Evolutionary conservation across 306 rosid genomes (phyloP), one percentile per base, ranked within the genome.

Genomic region (Luffa acutangula): DNA sequence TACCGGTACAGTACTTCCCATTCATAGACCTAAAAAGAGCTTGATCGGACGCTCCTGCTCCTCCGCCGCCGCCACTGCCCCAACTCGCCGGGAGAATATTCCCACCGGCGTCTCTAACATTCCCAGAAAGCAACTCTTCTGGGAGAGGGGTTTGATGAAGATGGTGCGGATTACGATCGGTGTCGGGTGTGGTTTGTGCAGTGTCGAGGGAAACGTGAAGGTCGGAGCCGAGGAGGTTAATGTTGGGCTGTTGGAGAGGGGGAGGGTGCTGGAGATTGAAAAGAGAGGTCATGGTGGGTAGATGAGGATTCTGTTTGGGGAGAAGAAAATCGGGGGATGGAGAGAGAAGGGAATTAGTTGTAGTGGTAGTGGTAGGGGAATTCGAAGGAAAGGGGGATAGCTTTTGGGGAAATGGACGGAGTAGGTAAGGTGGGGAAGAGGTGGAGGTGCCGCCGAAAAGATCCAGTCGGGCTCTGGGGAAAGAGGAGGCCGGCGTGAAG

Each of bases 331-430:
- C 41, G 54, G 77, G 0, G 58, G 48, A 53, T 72, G 54, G 43
- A 4, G 78, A 57, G 60, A 84, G 31, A 67, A 89, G 82, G 75
- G 89, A 78, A 58, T 85, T 65, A 37, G 82, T 18, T 21, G 85
- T 64, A 11, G 82, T 36, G 34, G 31, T 25, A 0, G 31, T 25
- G 31, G 31, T 25, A 25, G 31, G 31, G 31, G 31, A 25, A 25
- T 25, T 25, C 31, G 31, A 25, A 25, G 60, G 62, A 17, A 80
- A 78, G n/a, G 75, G 81, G 8, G 87, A 87, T 53, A 81, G 37
- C 77, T 89, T 92, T 11, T 88, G 97, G 10, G 99, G 84, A 52
- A 88, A 95, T 54, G 97, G 99, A 5, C 99, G 87, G 37, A 89
- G 88, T 71, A 95, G 93, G 83, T 88, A 86, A 21, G 91, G 85